phyloP scores from a whole-genome alignment of 371 early-diverging fungal species.

The Parasitella parasitica region DNA sequence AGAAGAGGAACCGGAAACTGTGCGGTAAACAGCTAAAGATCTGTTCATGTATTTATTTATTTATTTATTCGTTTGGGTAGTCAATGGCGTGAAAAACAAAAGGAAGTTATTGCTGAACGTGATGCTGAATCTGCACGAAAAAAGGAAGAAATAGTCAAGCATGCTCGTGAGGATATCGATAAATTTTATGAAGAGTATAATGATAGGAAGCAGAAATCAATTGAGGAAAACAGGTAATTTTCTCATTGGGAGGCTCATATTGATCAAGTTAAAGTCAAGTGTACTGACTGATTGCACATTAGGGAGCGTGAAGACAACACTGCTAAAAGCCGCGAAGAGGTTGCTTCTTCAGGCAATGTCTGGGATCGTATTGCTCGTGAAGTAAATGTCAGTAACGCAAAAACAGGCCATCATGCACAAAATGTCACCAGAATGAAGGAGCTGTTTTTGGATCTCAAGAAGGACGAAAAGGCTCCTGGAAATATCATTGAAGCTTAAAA shows the following conservation, averaged over 20 bases:
- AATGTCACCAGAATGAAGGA: slow-evolving; percentile 85
- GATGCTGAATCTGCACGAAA: slow-evolving; percentile 69
- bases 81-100: slow-evolving; percentile 83
- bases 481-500: slow-evolving; percentile 47
- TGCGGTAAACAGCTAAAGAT: slow-evolving; percentile 47
- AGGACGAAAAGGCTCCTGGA: slow-evolving; percentile 81
- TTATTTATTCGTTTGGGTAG: slow-evolving; percentile 31
- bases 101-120: slow-evolving; percentile 70
- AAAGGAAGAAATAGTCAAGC: slow-evolving; percentile 67
- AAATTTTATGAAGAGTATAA: slow-evolving; percentile 95
- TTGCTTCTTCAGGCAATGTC: slow-evolving; percentile 59
- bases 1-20: slow-evolving; percentile 60
- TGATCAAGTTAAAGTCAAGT: not conserved
- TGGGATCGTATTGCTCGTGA: slow-evolving; percentile 79
- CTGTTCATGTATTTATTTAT: not conserved
- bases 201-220: slow-evolving; percentile 78
- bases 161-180: slow-evolving; percentile 84
- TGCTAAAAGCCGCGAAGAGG: slow-evolving; percentile 59
- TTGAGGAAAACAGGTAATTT: slow-evolving; percentile 72
- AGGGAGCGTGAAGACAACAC: slow-evolving; percentile 57
- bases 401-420: slow-evolving; percentile 36
- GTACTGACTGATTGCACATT: not conserved
- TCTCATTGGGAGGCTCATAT: not conserved
- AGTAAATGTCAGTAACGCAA: slow-evolving; percentile 60
- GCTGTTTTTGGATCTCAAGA: slow-evolving; percentile 76